Base-by-base conservation (phyloP, 306 rosid species). In the Arachis hypogaea region DNA sequence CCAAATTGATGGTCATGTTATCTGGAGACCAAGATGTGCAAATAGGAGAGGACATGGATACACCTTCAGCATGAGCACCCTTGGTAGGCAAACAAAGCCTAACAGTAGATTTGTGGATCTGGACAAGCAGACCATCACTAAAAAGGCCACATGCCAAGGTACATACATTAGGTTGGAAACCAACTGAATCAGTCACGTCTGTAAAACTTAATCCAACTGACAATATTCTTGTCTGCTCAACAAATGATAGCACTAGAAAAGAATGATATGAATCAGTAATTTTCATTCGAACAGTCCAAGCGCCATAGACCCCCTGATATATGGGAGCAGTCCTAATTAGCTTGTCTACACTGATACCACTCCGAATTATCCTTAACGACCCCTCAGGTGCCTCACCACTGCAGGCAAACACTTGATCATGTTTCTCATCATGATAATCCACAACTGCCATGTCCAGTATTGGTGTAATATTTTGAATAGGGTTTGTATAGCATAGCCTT, bases 331-430 rank as follows among this genome's bases (percentile, higher is more conserved):
- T 91, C 80, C 77, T 82, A 63, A 84, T 79, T 46, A 93, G 82
- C 81, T 85, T 92, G 69, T 91, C 98, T 75, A 91, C 94, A 78
- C 85, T 86, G 46, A 89, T 84, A 52, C 98, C 97, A 77, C 90
- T 93, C 77, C 85, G 87, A 88, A 91, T 91, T 72, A 93, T 78
- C 85, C 97, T 79, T 83, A 93, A 61, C 66, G 98, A 93, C 67
- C 98, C 97, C 76, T 91, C 96, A 5, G 96, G 96, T 12, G 96
- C 90, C 81, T 88, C 87, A 71, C 98, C 98, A 82, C 97, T 91
- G 69, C 98, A 89, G 51, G 98, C 96, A 81, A 89, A 91, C 86
- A 93, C 85, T 80, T 93, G 97, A 78, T 86, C 97, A 60, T 88
- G 94, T 73, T 88, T 91, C 81, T 93, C 97, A 77, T 91, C 98